Percentiles rank a stretch among this genome's conserved stretches.
Evolutionary conservation across 2,329 filamentous ascomycete species (phyloP).

Genomic region (Lecanicillium sp.): DNA sequence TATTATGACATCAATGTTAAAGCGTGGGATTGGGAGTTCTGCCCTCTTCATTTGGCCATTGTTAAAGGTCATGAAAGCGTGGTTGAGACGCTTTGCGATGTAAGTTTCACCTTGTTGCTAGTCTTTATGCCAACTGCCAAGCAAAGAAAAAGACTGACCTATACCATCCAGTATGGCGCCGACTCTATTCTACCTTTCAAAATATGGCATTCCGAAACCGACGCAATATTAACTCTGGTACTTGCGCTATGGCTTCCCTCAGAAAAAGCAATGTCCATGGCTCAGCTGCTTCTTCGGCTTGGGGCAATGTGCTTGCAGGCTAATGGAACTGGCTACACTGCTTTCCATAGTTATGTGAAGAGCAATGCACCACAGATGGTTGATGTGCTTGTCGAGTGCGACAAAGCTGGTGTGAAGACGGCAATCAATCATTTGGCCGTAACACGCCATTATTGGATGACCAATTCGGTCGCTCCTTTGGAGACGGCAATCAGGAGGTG

Average conservation of each 20-base stretch:
- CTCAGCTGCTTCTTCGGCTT: constrained; percentile 54
- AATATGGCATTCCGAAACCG: constrained; percentile 41
- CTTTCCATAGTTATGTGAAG: constrained; percentile 56
- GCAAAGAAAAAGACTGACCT: no score
- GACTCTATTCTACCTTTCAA: constrained; percentile 71
- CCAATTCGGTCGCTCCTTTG: constrained; percentile 39
- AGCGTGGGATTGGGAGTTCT: constrained; percentile 71
- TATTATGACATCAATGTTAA: constrained; percentile 69
- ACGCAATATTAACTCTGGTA: constrained; percentile 60
- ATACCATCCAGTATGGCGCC: constrained; percentile 55
- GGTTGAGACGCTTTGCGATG: constrained; percentile 59
- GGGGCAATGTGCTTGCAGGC: constrained; percentile 69
- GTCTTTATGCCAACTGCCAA: no score
- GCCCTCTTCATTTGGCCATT: constrained; percentile 73
- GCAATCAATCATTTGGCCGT: constrained; percentile 59
- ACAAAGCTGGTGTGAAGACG: constrained; percentile 51
- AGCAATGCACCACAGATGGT: constrained; percentile 38
- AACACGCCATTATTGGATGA: constrained; percentile 21
- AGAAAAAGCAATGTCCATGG: constrained; percentile 57
- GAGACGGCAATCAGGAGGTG: constrained; percentile 47
- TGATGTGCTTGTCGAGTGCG: constrained; percentile 42
- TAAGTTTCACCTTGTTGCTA: constrained; percentile 19
- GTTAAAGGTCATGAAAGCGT: constrained; percentile 60
- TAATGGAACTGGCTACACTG: constrained; percentile 55
- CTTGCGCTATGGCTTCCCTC: constrained; percentile 58